A percentile compares a stretch with the other conserved stretches of the same genome.
phyloP scores from a whole-genome alignment of 805 yeast species.

The Isabelozyma pseudorhagii region DNA sequence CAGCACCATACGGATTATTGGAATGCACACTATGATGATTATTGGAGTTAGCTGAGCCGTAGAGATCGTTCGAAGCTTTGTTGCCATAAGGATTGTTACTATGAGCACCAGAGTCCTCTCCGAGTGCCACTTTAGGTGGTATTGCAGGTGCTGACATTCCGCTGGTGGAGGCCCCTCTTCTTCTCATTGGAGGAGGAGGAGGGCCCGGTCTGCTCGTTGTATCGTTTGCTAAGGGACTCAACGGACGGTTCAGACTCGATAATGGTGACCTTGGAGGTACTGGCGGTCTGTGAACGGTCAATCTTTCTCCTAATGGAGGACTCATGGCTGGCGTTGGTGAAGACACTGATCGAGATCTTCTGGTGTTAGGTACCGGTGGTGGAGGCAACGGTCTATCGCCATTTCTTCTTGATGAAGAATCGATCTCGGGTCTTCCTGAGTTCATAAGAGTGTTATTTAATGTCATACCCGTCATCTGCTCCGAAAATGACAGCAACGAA shows the following conservation, averaged over 20 bases:
- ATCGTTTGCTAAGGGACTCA: slow-evolving; percentile 16
- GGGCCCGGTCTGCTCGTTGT: slow-evolving; percentile 13
- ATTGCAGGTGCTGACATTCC: slow-evolving; percentile 13
- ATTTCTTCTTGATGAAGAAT: slow-evolving; percentile 7
- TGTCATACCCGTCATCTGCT: slow-evolving; percentile 40
- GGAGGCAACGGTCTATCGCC: slow-evolving; percentile 19
- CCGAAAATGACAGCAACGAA: slow-evolving; percentile 37
- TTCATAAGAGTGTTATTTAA: slow-evolving; percentile 33
- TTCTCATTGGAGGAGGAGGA: slow-evolving; percentile 41
- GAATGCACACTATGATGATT: not conserved
- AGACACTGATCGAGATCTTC: slow-evolving; percentile 32
- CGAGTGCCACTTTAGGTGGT: slow-evolving; percentile 25
- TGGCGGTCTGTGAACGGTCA: slow-evolving; percentile 5
- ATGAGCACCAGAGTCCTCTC: slow-evolving; percentile 1
- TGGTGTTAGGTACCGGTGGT: slow-evolving; percentile 36
- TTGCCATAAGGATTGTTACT: not conserved
- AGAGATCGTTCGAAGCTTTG: slow-evolving; percentile 1
- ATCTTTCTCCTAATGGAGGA: slow-evolving; percentile 6
- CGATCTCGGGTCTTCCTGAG: slow-evolving; percentile 14
- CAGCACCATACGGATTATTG: not conserved
- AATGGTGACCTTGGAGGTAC: slow-evolving; percentile 25
- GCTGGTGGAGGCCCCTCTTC: slow-evolving; percentile 18
- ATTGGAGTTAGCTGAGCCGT: not conserved
- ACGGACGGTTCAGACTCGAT: slow-evolving; percentile 12
- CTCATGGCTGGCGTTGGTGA: slow-evolving; percentile 22